Base-by-base conservation (phyloP, 2,329 filamentous ascomycete genomes). In the Aspergillus japonicus region DNA sequence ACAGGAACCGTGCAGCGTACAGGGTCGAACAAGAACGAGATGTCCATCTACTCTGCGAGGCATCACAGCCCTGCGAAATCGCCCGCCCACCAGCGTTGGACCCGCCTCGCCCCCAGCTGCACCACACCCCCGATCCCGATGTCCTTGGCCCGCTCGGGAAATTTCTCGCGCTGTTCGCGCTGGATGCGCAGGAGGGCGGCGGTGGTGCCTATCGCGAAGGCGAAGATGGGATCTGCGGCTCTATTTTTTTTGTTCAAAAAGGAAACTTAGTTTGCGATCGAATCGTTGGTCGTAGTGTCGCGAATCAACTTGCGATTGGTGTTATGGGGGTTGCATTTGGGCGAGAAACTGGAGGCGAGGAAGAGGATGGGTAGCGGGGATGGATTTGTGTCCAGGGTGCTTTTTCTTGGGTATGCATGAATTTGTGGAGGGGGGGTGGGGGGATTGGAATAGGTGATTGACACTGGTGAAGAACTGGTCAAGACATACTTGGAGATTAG, bases 131-230 rank as follows among this genome's bases (percentile, higher is more conserved):
- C 67, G 23, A 71, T 69, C 10, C 68, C 66, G 42, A 75, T 70
- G 51, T 76, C 71, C 10, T 69, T 65, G 16, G 75, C 73, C 31
- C 69, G 67, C 29, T 75, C 70, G 4, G 75, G 78, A 48, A 75
- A 69, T 64, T 79, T 78, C 63, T 83, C 82, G 47, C 72, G 76
- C 69, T 85, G 79, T 63, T 85, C 83, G 12, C 83, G 78, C 58
- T 79, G 81, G 64, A 85, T 82, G n/a, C 83, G 79, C 21, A 82
- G 72, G 23, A 77, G 71, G 12, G 83, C 80, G n/a, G 83, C 82
- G 8, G 80, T 77, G 10, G 80, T 69, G 51, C 83, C 83, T 67
- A 85, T 83, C 24, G 67, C 56, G 21, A 73, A 58, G 24, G 83
- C 83, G 66, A 86, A 86, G 59, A 85, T 57, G 33, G 83, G 83